These are phyloP conservation scores for Fusarium mangiferae DNA, from an alignment of 2,329 filamentous ascomycete species.

Conservation along the genomic window DNA sequence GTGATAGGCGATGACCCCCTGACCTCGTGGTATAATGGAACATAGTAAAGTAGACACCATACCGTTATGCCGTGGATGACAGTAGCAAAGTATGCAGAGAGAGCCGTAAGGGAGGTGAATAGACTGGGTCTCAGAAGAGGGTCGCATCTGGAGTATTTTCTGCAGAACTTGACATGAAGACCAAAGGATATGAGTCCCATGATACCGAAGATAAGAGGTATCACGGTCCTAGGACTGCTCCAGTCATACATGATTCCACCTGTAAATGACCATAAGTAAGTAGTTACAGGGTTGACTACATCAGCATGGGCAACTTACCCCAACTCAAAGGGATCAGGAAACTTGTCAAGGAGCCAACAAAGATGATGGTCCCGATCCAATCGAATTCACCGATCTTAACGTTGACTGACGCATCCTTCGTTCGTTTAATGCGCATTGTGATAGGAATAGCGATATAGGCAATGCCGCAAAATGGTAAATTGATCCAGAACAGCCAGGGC, in stretches of 20 bases:
- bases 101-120: slow-evolving; percentile 35
- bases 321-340: slow-evolving; percentile 40
- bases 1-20: slow-evolving; percentile 34
- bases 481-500: slow-evolving; percentile 75
- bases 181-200: slow-evolving; percentile 48
- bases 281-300: not conserved
- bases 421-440: slow-evolving; percentile 34
- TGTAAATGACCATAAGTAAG: slow-evolving; percentile 12
- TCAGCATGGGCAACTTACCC: slow-evolving; percentile 13
- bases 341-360: slow-evolving; percentile 66
- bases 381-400: slow-evolving; percentile 58
- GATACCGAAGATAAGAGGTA: slow-evolving; percentile 68
- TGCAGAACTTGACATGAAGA: slow-evolving; percentile 34
- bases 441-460: slow-evolving; percentile 34
- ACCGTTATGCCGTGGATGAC: slow-evolving; percentile 36
- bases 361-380: slow-evolving; percentile 70
- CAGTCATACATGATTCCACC: slow-evolving; percentile 74
- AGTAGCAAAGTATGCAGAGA: slow-evolving; percentile 40
- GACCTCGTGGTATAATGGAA: slow-evolving; percentile 37
- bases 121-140: slow-evolving; percentile 38
- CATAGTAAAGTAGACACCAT: slow-evolving; percentile 39
- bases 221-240: slow-evolving; percentile 69
- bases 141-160: slow-evolving; percentile 35
- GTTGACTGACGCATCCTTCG: slow-evolving; percentile 9
- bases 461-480: slow-evolving; percentile 61